Percentiles rank a stretch among this genome's conserved stretches.
These are phyloP conservation scores for Aspergillus amoenus DNA, from an alignment of 2,329 filamentous ascomycete genomes.

Conservation along the genomic window DNA sequence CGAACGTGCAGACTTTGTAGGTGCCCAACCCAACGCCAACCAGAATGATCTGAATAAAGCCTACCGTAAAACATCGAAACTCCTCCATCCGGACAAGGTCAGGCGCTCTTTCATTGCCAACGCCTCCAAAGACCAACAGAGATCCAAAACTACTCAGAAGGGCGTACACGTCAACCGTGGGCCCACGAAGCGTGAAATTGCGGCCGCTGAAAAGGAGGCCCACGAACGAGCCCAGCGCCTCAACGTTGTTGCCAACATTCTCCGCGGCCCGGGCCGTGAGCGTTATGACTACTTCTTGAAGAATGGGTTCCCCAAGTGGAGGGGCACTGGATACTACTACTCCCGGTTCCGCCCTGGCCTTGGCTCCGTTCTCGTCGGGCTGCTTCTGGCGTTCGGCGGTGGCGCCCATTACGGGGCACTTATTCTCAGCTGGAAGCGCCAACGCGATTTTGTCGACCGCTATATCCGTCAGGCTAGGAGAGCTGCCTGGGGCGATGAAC, in stretches of 20 bases:
- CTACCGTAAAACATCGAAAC: slow-evolving; percentile 81
- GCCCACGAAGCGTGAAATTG: slow-evolving; percentile 72
- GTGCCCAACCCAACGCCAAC: slow-evolving; percentile 68
- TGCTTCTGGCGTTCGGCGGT: slow-evolving; percentile 81
- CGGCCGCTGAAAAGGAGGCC: slow-evolving; percentile 75
- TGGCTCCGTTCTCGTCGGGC: slow-evolving; percentile 75
- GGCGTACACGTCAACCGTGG: slow-evolving; percentile 67
- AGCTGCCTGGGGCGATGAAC: slow-evolving; percentile 84
- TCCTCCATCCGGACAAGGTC: slow-evolving; percentile 93
- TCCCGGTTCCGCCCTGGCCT: slow-evolving; percentile 87
- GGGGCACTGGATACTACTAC: slow-evolving; percentile 98
- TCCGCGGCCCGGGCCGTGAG: slow-evolving; percentile 75
- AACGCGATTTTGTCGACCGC: slow-evolving; percentile 84
- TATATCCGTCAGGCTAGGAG: slow-evolving; percentile 88
- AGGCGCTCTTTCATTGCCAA: slow-evolving; percentile 76
- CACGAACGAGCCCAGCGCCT: slow-evolving; percentile 81
- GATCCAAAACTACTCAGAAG: slow-evolving; percentile 56
- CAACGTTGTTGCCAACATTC: slow-evolving; percentile 79
- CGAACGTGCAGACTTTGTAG: slow-evolving; percentile 67
- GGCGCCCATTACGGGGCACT: slow-evolving; percentile 83
- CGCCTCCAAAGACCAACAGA: slow-evolving; percentile 55
- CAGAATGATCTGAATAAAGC: slow-evolving; percentile 91
- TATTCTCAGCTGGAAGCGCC: slow-evolving; percentile 82
- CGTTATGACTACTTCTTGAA: slow-evolving; percentile 92
- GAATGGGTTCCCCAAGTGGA: slow-evolving; percentile 95